Conservation (phyloP, 768 basidiomycete species). For the Gelatoporia subvermispora region DNA sequence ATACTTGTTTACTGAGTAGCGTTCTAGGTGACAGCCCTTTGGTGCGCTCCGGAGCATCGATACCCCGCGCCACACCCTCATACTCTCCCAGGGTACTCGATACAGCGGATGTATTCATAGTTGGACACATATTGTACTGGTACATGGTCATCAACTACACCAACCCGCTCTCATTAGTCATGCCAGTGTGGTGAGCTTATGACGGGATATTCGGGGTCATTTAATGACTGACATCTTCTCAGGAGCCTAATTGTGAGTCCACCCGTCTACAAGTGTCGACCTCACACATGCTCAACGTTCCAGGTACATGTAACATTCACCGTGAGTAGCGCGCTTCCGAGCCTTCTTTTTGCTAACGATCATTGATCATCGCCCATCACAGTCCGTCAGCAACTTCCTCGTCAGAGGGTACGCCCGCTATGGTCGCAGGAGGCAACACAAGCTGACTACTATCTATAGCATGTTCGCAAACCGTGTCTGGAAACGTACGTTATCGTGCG, state of each 20-base stretch:
- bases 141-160: slow-evolving; percentile 55
- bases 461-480: slow-evolving; percentile 50
- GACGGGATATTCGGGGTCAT: too few relatives aligned
- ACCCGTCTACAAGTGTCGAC: too few relatives aligned
- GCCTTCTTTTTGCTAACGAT: too few relatives aligned
- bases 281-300: too few relatives aligned
- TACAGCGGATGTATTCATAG: slow-evolving; percentile 50
- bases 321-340: too few relatives aligned
- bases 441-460: slow-evolving; percentile 13
- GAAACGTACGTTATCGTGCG: slow-evolving; percentile 34
- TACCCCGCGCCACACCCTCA: not conserved
- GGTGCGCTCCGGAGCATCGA: too few relatives aligned
- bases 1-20: not conserved
- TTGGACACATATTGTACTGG: slow-evolving; percentile 51
- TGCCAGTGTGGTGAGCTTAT: slow-evolving; percentile 43
- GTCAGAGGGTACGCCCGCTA: slow-evolving; percentile 4
- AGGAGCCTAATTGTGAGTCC: too few relatives aligned
- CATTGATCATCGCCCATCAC: too few relatives aligned
- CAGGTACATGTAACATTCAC: too few relatives aligned
- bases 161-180: slow-evolving; percentile 37
- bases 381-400: slow-evolving; percentile 8
- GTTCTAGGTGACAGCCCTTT: too few relatives aligned
- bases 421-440: not conserved
- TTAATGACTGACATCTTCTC: too few relatives aligned
- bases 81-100: slow-evolving; percentile 39